Base-by-base conservation (phyloP, 495 filamentous ascomycete species). In the Apiosordaria backusii region DNA sequence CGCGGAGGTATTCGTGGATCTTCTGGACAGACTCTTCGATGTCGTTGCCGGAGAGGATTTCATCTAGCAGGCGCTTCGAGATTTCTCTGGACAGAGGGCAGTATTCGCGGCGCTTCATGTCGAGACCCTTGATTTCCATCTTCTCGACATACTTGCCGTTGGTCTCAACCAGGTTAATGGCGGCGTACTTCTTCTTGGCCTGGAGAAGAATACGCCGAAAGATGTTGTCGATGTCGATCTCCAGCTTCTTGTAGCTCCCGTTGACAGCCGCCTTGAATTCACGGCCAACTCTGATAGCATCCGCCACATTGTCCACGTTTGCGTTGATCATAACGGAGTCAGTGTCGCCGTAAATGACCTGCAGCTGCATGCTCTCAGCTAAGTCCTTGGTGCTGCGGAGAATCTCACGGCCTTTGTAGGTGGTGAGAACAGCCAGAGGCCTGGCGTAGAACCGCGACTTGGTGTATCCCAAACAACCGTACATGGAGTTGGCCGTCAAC, bases 261-360 rank as follows among this genome's bases (percentile, higher is more conserved):
- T 99, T 99, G 77, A 99, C 85, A 29, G 83, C 75, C 58, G 80
- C 79, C 74, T 87, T 87, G 77, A 88, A 87, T 40, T 88, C 83
- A 19, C 83, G 79, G 50, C 96, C 96, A 60, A 98, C 87, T 71
- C 92, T 92, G 40, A 97, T 76, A 18, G 95, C 93, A 69, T 97
- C 94, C 27, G 90, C 88, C 27, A 98, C 90, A 63, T 91, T 97
- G 74, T 97, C 91, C 60, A 92, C 91, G 75, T 97, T 97, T 58
- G 95, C 97, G 71, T 99, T 98, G 78, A 99, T 97, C 95, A 99
- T 99, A 78, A 99, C 95, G 23, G 95, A 99, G 76, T 99, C 95
- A 23, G 95, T 99, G 79, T 99, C 95, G 78, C 95, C 95, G 74
- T 99, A 99, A 65, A 99, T 97, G 75, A 99, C 95, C 67, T 90